These are phyloP conservation scores for Astrephomene gubernaculifera DNA, from an alignment of 139 green algal species.

Conservation along the genomic window DNA sequence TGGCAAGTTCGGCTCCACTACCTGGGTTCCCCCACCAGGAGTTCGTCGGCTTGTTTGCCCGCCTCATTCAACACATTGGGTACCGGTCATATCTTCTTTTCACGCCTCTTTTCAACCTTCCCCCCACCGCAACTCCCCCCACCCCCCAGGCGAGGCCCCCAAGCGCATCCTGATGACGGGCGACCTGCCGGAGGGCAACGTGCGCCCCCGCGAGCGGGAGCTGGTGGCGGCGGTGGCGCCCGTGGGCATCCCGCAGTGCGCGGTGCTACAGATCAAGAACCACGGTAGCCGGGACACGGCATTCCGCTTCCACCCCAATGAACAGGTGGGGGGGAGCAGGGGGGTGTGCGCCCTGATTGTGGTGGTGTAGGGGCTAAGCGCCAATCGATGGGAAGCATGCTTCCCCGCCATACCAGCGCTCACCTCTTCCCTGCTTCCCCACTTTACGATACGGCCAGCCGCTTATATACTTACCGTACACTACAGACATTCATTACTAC, in stretches of 20 bases:
- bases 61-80: too few relatives aligned
- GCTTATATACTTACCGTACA: too few relatives aligned
- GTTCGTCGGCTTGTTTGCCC: too few relatives aligned
- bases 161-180: conserved; percentile 49
- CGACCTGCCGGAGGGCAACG: conserved; percentile 60
- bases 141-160: conserved; percentile 37
- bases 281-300: conserved; percentile 51
- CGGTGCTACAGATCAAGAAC: conserved; percentile 61
- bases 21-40: too few relatives aligned
- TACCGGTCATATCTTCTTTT: not conserved
- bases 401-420: too few relatives aligned
- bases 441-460: too few relatives aligned
- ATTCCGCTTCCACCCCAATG: conserved; percentile 49
- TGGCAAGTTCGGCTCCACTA: too few relatives aligned
- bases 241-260: conserved; percentile 57
- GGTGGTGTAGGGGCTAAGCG: not conserved
- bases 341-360: too few relatives aligned
- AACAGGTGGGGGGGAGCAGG: conserved; percentile 27
- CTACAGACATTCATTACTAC: too few relatives aligned
- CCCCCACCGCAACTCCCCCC: not conserved
- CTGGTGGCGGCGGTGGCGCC: conserved; percentile 66
- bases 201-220: conserved; percentile 67
- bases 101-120: not conserved
- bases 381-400: too few relatives aligned
- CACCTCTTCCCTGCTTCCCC: too few relatives aligned